These are phyloP conservation scores for Geum urbanum DNA, from an alignment of 306 rosid species.

Conservation along the genomic window DNA sequence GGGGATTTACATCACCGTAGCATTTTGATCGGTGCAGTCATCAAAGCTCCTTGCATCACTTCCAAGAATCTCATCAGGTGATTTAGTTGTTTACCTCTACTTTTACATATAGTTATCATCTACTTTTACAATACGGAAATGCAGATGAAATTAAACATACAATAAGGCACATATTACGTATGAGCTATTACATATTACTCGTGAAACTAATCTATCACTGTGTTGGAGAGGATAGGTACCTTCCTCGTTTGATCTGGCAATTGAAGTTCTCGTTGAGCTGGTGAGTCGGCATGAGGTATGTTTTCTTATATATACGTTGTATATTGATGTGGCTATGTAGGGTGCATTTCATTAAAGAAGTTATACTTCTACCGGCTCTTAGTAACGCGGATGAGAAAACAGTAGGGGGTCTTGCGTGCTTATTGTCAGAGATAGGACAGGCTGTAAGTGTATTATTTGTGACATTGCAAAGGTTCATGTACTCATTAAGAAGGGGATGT, in stretches of 20 bases:
- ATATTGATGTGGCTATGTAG: slow-evolving; percentile 39
- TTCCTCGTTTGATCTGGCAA: slow-evolving; percentile 77
- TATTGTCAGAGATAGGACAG: slow-evolving; percentile 93
- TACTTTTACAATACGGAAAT: no score
- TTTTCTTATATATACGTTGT: background rate
- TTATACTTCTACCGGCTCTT: slow-evolving; percentile 84
- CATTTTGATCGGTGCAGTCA: no score
- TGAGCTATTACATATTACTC: slow-evolving; percentile 1
- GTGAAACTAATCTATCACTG: slow-evolving; percentile 18
- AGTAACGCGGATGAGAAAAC: slow-evolving; percentile 66
- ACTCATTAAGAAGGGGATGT: background rate
- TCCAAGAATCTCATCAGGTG: no score
- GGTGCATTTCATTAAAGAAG: slow-evolving; percentile 77
- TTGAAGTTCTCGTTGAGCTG: slow-evolving; percentile 92
- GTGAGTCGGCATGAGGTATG: slow-evolving; percentile 91
- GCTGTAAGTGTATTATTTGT: slow-evolving; percentile 58
- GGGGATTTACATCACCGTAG: no score
- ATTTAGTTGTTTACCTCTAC: no score
- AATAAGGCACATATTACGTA: no score
- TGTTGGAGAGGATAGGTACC: slow-evolving; percentile 51
- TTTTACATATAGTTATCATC: no score
- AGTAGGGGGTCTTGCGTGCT: slow-evolving; percentile 84
- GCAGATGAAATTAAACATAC: no score
- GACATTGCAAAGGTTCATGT: slow-evolving; percentile 1
- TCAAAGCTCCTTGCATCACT: no score